These are phyloP conservation scores for Monosporascus sp. DNA, from an alignment of 2,329 filamentous ascomycete genomes.

Conservation along the genomic window DNA sequence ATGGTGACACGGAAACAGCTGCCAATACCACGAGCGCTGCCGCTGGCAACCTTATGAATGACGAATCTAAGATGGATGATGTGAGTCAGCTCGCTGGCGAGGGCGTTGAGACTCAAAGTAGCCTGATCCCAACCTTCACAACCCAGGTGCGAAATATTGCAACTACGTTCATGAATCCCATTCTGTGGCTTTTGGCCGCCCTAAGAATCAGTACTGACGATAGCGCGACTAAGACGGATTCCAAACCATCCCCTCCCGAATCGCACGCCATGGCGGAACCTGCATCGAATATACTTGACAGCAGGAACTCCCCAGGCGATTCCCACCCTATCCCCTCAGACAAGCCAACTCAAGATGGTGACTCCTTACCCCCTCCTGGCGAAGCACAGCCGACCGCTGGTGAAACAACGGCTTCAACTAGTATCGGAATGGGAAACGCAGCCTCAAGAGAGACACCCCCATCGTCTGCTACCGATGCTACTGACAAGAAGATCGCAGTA, in stretches of 20 bases:
- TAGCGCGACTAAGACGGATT: conserved; percentile 10
- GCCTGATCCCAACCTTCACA: conserved; percentile 7
- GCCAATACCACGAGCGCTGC: not conserved
- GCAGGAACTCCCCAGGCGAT: not conserved
- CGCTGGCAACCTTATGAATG: not conserved
- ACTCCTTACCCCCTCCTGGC: not conserved
- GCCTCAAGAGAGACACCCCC: not conserved
- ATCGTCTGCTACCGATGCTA: conserved; percentile 2
- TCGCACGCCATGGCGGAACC: conserved; percentile 1
- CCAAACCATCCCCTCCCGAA: conserved; percentile 2
- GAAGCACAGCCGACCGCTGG: not conserved
- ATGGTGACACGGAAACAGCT: not conserved
- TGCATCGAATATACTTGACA: not conserved
- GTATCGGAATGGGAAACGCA: not conserved
- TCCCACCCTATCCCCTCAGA: not conserved
- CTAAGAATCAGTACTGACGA: conserved; percentile 16
- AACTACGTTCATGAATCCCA: conserved; percentile 6
- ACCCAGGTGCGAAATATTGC: conserved; percentile 21
- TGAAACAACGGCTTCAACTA: not conserved
- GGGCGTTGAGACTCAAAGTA: not conserved
- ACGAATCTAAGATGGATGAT: conserved; percentile 2
- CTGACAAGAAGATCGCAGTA: conserved; percentile 25
- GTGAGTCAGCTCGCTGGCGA: conserved; percentile 1
- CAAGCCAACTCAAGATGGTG: not conserved
- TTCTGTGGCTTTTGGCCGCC: conserved; percentile 13